Evolutionary conservation across 805 yeast species (phyloP), one percentile per base, ranked within the genome.

Genomic region (Wickerhamiella australiensis): DNA sequence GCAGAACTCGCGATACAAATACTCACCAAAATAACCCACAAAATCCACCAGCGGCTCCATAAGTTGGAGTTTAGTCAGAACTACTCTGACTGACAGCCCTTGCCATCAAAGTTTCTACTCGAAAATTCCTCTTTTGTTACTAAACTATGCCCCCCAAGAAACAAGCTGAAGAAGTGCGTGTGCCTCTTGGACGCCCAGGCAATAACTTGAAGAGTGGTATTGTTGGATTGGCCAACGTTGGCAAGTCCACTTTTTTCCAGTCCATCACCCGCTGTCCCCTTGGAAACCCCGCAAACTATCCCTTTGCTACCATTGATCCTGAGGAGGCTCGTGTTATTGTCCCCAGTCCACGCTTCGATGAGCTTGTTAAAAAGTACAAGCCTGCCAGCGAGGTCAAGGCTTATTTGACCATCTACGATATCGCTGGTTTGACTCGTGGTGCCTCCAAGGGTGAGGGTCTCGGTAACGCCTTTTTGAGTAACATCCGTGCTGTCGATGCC

Each of bases 341-440:
- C 45, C 82, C 73, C 52, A 72, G 77, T 11, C 59, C 64, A 18
- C 70, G 74, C 51, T 67, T 80, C 20, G 73, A 76, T 46, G 69
- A 66, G 48, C 68, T 80, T 40, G 66, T 69, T 42, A 53, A 65
- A 11, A 69, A 82, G 61, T 92, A 86, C 75, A 65, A 68, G 64
- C 90, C 96, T 53, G 83, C 85, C 61, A 76, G 83, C 59, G 79
- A 79, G 64, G 87, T 90, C 53, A 96, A 96, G 53, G 96, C 97
- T 15, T 81, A 75, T 64, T 79, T 90, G 68, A 90, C 96, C 52
- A 79, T 92, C 52, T 87, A 85, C 63, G 98, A 92, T 71, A 92
- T 92, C 69, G 98, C 98, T 53, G 98, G 98, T 68, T 75, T 92
- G 65, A 90, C 97, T 57, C 85, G 85, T 70, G 96, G 96, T 70